phyloP scores from a whole-genome alignment of 2,329 filamentous ascomycete genomes.

The Gyromitra esculenta region DNA sequence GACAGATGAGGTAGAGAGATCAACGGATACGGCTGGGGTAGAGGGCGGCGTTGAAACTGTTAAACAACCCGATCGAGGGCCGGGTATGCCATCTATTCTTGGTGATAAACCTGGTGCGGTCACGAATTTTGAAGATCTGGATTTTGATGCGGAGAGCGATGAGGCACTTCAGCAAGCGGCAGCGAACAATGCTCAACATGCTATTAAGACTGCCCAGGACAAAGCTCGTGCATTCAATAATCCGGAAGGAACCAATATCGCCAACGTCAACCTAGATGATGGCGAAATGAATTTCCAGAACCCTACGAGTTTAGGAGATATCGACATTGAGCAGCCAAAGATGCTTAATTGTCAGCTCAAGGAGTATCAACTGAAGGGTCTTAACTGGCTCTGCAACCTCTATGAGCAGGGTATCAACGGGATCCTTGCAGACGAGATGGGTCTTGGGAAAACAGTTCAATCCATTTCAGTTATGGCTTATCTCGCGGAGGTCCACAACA shows the following conservation, averaged over 20 bases:
- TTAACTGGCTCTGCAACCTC: conserved; percentile 98
- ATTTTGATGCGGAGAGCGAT: conserved; percentile 96
- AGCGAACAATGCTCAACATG: conserved; percentile 94
- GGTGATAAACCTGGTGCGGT: conserved; percentile 69
- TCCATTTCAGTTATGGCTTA: conserved; percentile 99
- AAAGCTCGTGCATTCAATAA: conserved; percentile 94
- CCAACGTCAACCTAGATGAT: conserved; percentile 69
- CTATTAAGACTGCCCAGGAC: conserved; percentile 91
- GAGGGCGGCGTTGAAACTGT: conserved; percentile 64
- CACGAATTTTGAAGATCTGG: conserved; percentile 91
- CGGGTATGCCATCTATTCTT: conserved; percentile 56
- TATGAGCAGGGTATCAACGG: conserved; percentile 99
- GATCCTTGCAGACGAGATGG: conserved; percentile 98
- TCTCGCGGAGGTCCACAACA: conserved; percentile 94
- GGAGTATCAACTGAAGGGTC: conserved; percentile 98
- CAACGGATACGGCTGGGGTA: conserved; percentile 77
- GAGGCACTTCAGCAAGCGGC: conserved; percentile 81
- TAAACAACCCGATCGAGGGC: conserved; percentile 55
- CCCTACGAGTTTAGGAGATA: conserved; percentile 90
- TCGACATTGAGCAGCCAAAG: conserved; percentile 93
- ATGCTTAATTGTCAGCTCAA: conserved; percentile 94
- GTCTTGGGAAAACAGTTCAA: conserved; percentile 98
- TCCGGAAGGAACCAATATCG: conserved; percentile 61
- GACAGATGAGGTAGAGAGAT: conserved; percentile 91
- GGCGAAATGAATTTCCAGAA: conserved; percentile 99